Base-by-base conservation (phyloP, 495 filamentous ascomycete species). In the Friedmanniomyces endolithicus region DNA sequence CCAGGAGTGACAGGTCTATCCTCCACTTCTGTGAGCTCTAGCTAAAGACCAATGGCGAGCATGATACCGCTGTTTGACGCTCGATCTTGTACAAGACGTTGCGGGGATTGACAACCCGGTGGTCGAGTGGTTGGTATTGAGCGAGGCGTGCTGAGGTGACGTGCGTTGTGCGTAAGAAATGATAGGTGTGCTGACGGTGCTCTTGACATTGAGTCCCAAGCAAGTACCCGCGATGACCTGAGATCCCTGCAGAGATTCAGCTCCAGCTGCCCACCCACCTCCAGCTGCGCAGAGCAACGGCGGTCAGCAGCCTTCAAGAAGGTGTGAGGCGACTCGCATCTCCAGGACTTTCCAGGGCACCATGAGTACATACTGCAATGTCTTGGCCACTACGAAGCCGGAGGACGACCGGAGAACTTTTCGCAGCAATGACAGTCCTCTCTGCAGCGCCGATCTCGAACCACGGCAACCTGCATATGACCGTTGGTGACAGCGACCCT, bases 401-500 rank as follows among this genome's bases (percentile, higher is more conserved):
- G 6, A 41, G 37, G 16, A 19, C 6, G 14, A 6, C 16, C 6
- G 37, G 17, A 41, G 6, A 41, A 41, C 12, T 6, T 2, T 14
- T 41, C 37, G 14, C 17, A 19, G 17, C 37, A n/a, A 41, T n/a
- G 12, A 14, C 16, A 14, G 37, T 2, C 6, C 12, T 41, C 17
- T 41, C 37, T 41, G 12, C 37, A 14, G 37, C 37, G 37, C 37
- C 14, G 17, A 41, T 23, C 4, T 17, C 29, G 47, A 12, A 6
- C n/a, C 34, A 14, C 47, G 47, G 23, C 23, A 31, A 17, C 24
- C 31, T 17, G 47, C 47, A 50, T 24, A 31, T 29, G 17, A 17
- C 47, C 20, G 47, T 50, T 50, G 47, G 24, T 50, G 47, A 50
- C 47, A 50, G 47, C 25, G 7, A 35, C 24, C 24, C 47, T 50